phyloP scores from a whole-genome alignment of 2,329 filamentous ascomycete species.

The Calonectria honghensis region DNA sequence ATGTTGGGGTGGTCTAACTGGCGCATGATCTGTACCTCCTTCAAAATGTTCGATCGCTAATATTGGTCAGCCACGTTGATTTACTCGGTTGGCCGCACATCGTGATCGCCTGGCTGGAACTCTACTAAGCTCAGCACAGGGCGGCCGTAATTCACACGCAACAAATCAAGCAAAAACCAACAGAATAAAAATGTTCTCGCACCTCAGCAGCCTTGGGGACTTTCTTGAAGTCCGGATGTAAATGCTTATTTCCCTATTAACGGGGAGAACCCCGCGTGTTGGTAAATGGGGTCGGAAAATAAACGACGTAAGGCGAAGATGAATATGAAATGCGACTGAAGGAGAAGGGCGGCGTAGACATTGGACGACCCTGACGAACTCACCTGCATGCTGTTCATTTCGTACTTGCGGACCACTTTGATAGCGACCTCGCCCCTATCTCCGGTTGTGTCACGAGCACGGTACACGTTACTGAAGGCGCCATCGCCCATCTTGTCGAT shows the following conservation, averaged over 20 bases:
- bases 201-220: constrained; percentile 98
- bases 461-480: constrained; percentile 99
- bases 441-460: constrained; percentile 84
- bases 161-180: constrained; percentile 44
- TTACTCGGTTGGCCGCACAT: constrained; percentile 38
- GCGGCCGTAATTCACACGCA: constrained; percentile 46
- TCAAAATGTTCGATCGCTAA: constrained; percentile 96
- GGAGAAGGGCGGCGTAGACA: constrained; percentile 51
- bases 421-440: constrained; percentile 90
- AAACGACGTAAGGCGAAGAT: constrained; percentile 35
- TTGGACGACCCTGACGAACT: constrained; percentile 66
- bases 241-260: constrained; percentile 88
- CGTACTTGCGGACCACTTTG: constrained; percentile 98
- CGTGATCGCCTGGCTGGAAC: constrained; percentile 46
- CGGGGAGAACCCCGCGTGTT: constrained; percentile 68
- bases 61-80: constrained; percentile 54
- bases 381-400: constrained; percentile 99
- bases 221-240: constrained; percentile 98
- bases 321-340: constrained; percentile 44
- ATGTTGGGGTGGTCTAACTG: constrained; percentile 98
- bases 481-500: constrained; percentile 99
- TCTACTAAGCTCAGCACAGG: constrained; percentile 48
- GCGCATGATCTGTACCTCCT: constrained; percentile 99
- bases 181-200: constrained; percentile 73
- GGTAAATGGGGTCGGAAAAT: constrained; percentile 67